Evolutionary conservation across 148 eudicot species (phyloP), one percentile per base, ranked within the genome.

Genomic region (Camellia japonica): DNA sequence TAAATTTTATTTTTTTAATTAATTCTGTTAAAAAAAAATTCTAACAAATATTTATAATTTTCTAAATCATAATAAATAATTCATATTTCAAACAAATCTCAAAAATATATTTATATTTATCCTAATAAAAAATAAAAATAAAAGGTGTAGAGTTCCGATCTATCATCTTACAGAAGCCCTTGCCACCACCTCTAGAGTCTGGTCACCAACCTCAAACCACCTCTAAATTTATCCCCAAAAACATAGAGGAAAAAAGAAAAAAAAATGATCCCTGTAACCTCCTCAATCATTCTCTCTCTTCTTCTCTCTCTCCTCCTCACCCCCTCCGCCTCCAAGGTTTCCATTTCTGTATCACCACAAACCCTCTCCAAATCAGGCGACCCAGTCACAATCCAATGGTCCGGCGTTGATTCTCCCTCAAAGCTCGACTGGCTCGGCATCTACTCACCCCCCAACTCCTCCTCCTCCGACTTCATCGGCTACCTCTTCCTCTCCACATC

Each of bases 351-450:
- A 47, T 77, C 89, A 51, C 87, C 92, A 2, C 78, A 72, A 74
- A 82, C 86, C 65, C 76, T 95, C 23, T 9, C 82, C 10, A 88
- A 89, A 86, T 90, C 99, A 2, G 94, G 93, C 68, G 91, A 91
- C 82, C 18, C 82, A 16, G 84, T 95, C 30, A 84, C 87, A 3
- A 61, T 93, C 82, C 6, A 60, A 43, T 97, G 99, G 99, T 76
- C 89, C 58, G 84, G 89, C 77, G 66, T 97, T n/a, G 72, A 85
- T 63, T 78, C 89, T 4, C 97, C 99, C 3, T 82, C 95, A 0
- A 38, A 83, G 15, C 92, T 94, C 82, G 99, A 97, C 79, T 97
- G 94, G 94, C 76, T 97, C 65, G 98, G 97, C 3, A 89, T 94
- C 70, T 97, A 94, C 89, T 90, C 99, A 1, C 99, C 98, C 0